These are phyloP conservation scores for Phaeoacremonium minimum DNA, from an alignment of 2,329 filamentous ascomycete species.

Conservation along the genomic window DNA sequence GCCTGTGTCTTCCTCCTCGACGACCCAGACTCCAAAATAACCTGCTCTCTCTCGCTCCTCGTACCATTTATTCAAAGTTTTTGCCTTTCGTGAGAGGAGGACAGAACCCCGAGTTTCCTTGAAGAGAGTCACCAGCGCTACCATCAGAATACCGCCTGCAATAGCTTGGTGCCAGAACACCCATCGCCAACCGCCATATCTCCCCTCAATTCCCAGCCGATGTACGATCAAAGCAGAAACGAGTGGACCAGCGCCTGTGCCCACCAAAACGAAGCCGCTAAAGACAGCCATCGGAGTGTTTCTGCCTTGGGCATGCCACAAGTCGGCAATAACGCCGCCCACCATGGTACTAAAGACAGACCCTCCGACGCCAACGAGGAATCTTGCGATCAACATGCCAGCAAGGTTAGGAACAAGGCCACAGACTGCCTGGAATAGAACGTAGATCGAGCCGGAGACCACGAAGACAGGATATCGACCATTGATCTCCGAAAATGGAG, in stretches of 20 bases:
- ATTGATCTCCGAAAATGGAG: conserved; percentile 84
- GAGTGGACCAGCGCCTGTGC: conserved; percentile 75
- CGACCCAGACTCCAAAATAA: conserved; percentile 40
- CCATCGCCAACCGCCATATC: conserved; percentile 64
- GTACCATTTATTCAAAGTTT: conserved; percentile 73
- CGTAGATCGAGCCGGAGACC: conserved; percentile 66
- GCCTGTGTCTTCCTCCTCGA: conserved; percentile 6
- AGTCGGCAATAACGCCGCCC: conserved; percentile 84
- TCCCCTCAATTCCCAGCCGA: conserved; percentile 33
- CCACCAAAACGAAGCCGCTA: conserved; percentile 71
- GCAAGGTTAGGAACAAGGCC: conserved; percentile 65
- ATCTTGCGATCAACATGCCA: conserved; percentile 71
- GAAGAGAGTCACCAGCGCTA: conserved; percentile 65
- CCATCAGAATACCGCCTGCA: conserved; percentile 56
- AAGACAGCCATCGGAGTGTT: conserved; percentile 92
- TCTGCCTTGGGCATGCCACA: conserved; percentile 72
- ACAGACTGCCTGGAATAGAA: conserved; percentile 67
- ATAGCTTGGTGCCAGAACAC: conserved; percentile 85
- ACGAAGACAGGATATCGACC: conserved; percentile 82
- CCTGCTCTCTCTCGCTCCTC: conserved; percentile 65
- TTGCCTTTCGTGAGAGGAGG: conserved; percentile 71
- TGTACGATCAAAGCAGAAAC: conserved; percentile 66
- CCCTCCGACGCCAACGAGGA: conserved; percentile 73
- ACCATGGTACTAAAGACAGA: conserved; percentile 84
- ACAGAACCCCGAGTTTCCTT: conserved; percentile 80